Conservation (phyloP, 306 rosid genomes). For the Prunus davidiana region DNA sequence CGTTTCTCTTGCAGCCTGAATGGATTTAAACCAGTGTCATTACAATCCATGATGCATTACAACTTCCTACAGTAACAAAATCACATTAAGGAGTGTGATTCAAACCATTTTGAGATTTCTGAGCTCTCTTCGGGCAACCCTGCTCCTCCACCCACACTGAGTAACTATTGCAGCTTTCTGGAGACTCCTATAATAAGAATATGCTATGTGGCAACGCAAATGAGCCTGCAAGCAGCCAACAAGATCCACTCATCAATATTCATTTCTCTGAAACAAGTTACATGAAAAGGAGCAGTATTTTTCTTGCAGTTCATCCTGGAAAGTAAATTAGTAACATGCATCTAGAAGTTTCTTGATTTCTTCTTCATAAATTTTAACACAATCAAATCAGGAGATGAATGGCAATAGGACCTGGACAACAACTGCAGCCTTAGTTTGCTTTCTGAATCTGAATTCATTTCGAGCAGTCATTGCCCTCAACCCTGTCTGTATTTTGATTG, state of each 20-base stretch:
- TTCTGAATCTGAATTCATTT: conserved; percentile 94
- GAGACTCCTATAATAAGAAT: conserved; percentile 74
- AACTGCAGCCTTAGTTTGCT: conserved; percentile 91
- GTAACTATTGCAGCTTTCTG: conserved; percentile 79
- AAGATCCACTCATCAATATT: conserved; percentile 1
- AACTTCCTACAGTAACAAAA: conserved; percentile 26
- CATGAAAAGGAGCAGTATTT: not conserved
- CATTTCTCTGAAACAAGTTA: conserved; percentile 8
- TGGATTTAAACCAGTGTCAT: conserved; percentile 15
- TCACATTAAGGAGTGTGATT: conserved; percentile 14
- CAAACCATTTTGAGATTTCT: conserved; percentile 91
- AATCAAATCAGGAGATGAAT: conserved; percentile 16
- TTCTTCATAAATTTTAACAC: conserved; percentile 4
- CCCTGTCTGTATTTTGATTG: conserved; percentile 84
- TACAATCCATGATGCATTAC: conserved; percentile 5
- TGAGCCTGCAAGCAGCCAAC: conserved; percentile 56
- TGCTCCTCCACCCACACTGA: conserved; percentile 94
- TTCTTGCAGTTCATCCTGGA: not conserved
- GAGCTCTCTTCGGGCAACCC: conserved; percentile 94
- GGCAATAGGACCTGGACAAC: conserved; percentile 60
- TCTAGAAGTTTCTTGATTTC: conserved; percentile 16
- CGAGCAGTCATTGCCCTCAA: conserved; percentile 98
- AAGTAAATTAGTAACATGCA: conserved; percentile 4
- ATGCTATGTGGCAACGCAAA: conserved; percentile 64
- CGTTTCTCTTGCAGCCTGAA: conserved; percentile 97